Base-by-base conservation (phyloP, 106 monocot species). In the Platanthera zijinensis region DNA sequence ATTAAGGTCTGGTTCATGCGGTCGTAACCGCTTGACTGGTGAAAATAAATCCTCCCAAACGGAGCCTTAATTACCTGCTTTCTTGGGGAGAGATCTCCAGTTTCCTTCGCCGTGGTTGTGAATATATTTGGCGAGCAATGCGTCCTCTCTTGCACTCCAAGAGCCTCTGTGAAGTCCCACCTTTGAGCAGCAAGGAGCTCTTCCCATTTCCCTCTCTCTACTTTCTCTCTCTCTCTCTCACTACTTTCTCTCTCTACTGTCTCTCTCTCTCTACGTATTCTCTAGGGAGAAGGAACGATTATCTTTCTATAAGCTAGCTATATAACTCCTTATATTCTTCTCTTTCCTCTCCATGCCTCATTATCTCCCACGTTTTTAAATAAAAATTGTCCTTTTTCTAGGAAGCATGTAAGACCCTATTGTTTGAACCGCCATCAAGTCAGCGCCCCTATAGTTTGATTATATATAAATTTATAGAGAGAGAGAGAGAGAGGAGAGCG, bases 91-190 rank as follows among this genome's bases (percentile, higher is more conserved):
- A 74, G 64, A 64, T 57, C 75, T 83, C 83, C 83, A 83, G 67
- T 78, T 78, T 19, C 83, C 83, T 83, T 79, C 83, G 22, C 83
- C 83, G 75, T 83, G 74, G 59, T 14, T 59, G 2, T 79, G 83
- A n/a, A 83, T 79, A 57, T 75, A 83, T 48, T 69, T 50, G 66
- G 52, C 70, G 21, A 83, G 83, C 70, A 83, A 62, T 71, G 78
- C 75, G 70, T 83, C 83, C 78, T 83, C 79, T 68, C 51, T 83
- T 69, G 83, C 28, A 70, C 75, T 79, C 83, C 83, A 83, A 75
- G 75, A 74, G 3, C 83, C 83, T 83, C 78, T 74, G 51, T 83
- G 83, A 9, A 83, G 70, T 30, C 83, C 83, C 6, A 75, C 74
- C 30, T 83, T 83, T 5, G 83, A 49, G 72, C 83, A 79, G 48